These are phyloP conservation scores for Camellia lanceoleosa DNA, from an alignment of 148 eudicot species.

Conservation along the genomic window DNA sequence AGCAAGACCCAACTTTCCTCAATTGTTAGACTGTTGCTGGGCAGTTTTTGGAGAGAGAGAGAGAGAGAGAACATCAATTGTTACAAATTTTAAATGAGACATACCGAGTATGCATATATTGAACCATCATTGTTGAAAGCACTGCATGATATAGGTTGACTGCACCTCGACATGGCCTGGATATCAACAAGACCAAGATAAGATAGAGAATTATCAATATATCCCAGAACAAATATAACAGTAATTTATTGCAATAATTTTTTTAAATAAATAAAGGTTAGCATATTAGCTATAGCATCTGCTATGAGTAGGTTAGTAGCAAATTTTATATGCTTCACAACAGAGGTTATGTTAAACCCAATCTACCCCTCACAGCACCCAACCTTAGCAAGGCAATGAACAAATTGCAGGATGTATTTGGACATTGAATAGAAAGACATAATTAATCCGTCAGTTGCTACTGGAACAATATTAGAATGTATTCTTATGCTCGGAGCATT, in stretches of 20 bases:
- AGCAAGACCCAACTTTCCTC: too few relatives aligned
- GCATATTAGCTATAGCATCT: background rate
- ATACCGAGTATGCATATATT: slow-evolving; percentile 82
- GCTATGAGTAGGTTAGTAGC: background rate
- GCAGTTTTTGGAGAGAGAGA: background rate
- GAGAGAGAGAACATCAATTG: slow-evolving; percentile 9
- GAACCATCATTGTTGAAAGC: slow-evolving; percentile 89
- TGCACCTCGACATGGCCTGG: slow-evolving; percentile 90
- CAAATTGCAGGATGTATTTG: too few relatives aligned
- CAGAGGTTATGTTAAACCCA: background rate
- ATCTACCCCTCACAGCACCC: background rate
- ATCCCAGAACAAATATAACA: background rate
- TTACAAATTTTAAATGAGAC: slow-evolving; percentile 19
- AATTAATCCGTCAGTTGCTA: too few relatives aligned
- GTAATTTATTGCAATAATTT: background rate
- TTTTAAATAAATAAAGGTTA: background rate
- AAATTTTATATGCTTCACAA: background rate
- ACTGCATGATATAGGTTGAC: slow-evolving; percentile 79
- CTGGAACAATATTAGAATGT: too few relatives aligned
- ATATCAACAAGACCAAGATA: slow-evolving; percentile 7
- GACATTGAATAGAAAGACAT: too few relatives aligned
- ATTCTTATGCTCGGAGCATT: too few relatives aligned
- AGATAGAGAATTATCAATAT: slow-evolving; percentile 1
- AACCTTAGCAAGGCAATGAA: background rate
- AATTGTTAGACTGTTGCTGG: too few relatives aligned